Evolutionary conservation across 768 basidiomycete species (phyloP).

Genomic region (Gautieria morchelliformis): DNA sequence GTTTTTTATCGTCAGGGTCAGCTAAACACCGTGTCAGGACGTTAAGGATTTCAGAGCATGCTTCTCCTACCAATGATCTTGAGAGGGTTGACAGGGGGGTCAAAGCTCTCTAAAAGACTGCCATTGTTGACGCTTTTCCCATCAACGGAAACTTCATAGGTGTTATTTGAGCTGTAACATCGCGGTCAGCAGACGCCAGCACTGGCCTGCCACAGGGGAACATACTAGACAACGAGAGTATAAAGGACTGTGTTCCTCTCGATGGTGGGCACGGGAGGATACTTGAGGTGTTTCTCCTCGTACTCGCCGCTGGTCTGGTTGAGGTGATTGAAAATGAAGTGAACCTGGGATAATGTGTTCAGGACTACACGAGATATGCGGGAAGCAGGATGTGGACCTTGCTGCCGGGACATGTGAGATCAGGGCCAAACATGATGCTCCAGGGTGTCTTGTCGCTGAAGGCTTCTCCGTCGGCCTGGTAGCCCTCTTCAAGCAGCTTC

Average conservation of each 20-base stretch:
- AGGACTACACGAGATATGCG: background rate
- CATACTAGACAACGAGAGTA: conserved; percentile 87
- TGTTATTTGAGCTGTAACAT: conserved; percentile 72
- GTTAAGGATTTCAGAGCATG: background rate
- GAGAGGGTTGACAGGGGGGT: conserved; percentile 85
- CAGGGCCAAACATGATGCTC: conserved; percentile 97
- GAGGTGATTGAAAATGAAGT: conserved; percentile 99
- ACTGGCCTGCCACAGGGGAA: conserved; percentile 9
- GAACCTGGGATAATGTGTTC: conserved; percentile 46
- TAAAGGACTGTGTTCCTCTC: conserved; percentile 90
- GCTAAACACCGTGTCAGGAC: conserved; percentile 26
- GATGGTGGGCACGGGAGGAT: conserved; percentile 75
- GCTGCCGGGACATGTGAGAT: conserved; percentile 85
- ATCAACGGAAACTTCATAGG: conserved; percentile 86
- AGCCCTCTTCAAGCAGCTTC: conserved; percentile 90
- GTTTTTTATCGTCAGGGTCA: conserved; percentile 86
- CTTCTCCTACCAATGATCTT: conserved; percentile 53
- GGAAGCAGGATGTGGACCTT: conserved; percentile 43
- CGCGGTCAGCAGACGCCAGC: background rate
- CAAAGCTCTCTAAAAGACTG: conserved; percentile 86
- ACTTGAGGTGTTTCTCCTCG: conserved; percentile 93
- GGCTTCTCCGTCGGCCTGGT: conserved; percentile 88
- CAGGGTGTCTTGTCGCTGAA: conserved; percentile 91
- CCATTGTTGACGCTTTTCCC: conserved; percentile 74
- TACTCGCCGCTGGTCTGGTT: conserved; percentile 86